Evolutionary conservation across 2,329 filamentous ascomycete species (phyloP).

Genomic region (Beauveria bassiana): DNA sequence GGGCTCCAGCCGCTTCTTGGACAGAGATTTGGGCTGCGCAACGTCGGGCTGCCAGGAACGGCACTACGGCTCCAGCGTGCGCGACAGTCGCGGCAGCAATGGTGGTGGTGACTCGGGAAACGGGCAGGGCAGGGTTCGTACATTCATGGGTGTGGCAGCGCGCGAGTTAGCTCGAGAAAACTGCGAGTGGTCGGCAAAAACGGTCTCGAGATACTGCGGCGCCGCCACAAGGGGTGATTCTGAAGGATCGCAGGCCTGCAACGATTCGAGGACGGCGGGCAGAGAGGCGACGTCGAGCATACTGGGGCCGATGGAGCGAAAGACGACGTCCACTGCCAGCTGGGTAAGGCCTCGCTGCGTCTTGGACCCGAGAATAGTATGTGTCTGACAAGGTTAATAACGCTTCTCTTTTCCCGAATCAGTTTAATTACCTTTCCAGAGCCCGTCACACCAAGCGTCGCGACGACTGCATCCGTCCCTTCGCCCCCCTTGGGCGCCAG

Average conservation of each 20-base stretch:
- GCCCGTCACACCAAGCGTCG: conserved; percentile 88
- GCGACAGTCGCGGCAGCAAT: background rate
- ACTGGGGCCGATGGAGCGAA: conserved; percentile 67
- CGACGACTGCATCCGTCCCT: conserved; percentile 80
- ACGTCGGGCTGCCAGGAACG: conserved; percentile 12
- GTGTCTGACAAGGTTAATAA: conserved; percentile 52
- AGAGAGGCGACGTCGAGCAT: conserved; percentile 56
- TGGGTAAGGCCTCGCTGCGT: conserved; percentile 85
- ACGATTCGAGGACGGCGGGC: conserved; percentile 60
- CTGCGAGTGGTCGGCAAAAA: conserved; percentile 58
- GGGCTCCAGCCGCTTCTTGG: conserved; percentile 28
- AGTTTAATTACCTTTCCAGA: conserved; percentile 71
- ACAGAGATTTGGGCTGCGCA: conserved; percentile 14
- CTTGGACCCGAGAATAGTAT: conserved; percentile 88
- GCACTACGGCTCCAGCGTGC: conserved; percentile 22
- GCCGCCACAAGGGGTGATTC: conserved; percentile 73
- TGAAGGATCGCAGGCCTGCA: conserved; percentile 69
- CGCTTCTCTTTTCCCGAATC: background rate
- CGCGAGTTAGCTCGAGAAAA: conserved; percentile 54
- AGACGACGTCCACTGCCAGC: conserved; percentile 82
- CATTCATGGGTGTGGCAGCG: conserved; percentile 62
- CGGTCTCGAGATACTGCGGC: conserved; percentile 66
- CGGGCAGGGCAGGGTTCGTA: conserved; percentile 36
- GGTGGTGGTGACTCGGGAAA: conserved; percentile 20
- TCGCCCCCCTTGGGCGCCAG: conserved; percentile 64